These are phyloP conservation scores for Mycosarcoma mackinlayi DNA, from an alignment of 1,284 basidiomycete genomes.

Conservation along the genomic window DNA sequence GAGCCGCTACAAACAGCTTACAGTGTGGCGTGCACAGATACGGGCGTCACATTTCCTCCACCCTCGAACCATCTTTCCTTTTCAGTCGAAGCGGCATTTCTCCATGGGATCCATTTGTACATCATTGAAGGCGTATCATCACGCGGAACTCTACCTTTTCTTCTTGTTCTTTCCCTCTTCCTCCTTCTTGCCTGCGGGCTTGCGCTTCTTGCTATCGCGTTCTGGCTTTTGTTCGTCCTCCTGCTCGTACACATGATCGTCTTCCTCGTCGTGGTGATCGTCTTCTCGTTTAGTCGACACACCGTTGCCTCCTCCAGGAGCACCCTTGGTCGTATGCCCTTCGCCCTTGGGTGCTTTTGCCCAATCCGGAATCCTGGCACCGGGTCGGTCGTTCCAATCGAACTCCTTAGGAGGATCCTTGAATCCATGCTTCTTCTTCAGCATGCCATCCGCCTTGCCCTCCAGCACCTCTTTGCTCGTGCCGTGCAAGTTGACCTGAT, in stretches of 20 bases:
- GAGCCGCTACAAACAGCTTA: conserved; percentile 42
- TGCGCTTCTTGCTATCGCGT: conserved; percentile 22
- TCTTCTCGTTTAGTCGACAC: conserved; percentile 20
- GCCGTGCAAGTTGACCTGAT: conserved; percentile 44
- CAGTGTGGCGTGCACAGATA: conserved; percentile 54
- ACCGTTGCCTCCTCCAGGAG: conserved; percentile 1
- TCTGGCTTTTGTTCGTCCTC: conserved; percentile 40
- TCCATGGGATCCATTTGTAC: neutral
- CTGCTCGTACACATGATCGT: conserved; percentile 34
- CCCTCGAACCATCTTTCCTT: too few species aligned
- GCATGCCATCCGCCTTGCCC: conserved; percentile 53
- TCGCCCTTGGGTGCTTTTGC: conserved; percentile 46
- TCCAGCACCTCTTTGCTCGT: conserved; percentile 55
- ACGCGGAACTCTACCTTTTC: conserved; percentile 13
- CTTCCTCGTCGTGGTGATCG: conserved; percentile 22
- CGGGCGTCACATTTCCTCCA: conserved; percentile 43
- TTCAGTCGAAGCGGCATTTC: neutral
- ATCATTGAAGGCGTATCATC: neutral
- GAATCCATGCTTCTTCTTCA: conserved; percentile 56
- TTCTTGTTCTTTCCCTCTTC: conserved; percentile 27
- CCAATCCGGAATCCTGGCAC: conserved; percentile 53
- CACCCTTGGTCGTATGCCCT: conserved; percentile 25
- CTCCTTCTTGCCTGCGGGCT: conserved; percentile 5
- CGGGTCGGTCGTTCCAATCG: conserved; percentile 33
- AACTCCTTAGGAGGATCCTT: conserved; percentile 36